Evolutionary conservation across 2,329 filamentous ascomycete genomes (phyloP), one percentile per base, ranked within the genome.

Genomic region (Botrytis tulipae): DNA sequence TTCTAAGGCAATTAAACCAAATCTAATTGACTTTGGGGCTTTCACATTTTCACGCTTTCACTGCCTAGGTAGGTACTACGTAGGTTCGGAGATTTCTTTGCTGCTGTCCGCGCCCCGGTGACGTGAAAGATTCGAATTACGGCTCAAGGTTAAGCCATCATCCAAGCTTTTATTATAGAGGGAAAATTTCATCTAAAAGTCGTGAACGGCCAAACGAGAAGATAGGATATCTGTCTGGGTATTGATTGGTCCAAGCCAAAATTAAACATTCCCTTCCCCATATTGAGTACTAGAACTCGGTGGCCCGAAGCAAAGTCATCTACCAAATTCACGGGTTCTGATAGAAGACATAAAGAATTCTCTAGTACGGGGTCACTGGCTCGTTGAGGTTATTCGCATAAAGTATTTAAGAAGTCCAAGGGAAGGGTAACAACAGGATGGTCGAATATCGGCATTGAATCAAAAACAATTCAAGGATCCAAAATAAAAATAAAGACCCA

Each of bases 161-260:
- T 62, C 37, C 35, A n/a, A 42, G 60, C 60, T 37, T 37, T n/a
- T 12, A 8, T 7, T 37, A 40, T 37, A 40, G 46, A 9, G 18
- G 18, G 20, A 32, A 70, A 44, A 20, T n/a, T 20, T 70, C 67
- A 14, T 70, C 6, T 44, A 57, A 35, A 70, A 35, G 57, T 60
- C 37, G 37, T 61, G 51, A 54, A 54, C 48, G 48, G 48, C 14
- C 48, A 61, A 44, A 20, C n/a, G 59, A 22, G 35, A 71, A 37
- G 51, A 35, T 40, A 42, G 32, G 32, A 29, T 20, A 40, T 29
- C 29, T 29, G 32, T n/a, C 46, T 48, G 46, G 25, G 29, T 46
- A 51, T 42, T 66, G 42, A 44, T 71, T 71, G 69, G 69, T n/a
- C 37, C 42, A 63, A n/a, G 20, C 69, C 46, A 71, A 29, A 57